Base-by-base conservation (phyloP, 1,284 basidiomycete species). In the Ganoderma sinense region DNA sequence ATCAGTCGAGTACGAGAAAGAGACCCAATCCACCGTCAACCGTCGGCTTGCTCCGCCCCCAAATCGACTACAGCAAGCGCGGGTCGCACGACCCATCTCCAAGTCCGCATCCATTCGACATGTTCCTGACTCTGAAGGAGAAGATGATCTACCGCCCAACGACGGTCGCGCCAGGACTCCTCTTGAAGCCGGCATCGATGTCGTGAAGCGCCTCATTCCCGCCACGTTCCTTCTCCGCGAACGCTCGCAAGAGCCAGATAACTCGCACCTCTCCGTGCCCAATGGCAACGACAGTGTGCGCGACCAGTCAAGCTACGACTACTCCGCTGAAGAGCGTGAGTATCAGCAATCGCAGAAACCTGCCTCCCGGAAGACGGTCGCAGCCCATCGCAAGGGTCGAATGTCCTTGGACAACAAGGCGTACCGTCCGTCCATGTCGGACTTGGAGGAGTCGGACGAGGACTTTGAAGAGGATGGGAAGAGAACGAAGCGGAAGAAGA, bases 321-420 rank as follows among this genome's bases (percentile, higher is more conserved):
- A 94, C 76, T 87, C 88, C 13, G 87, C 86, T 7, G 93, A 95
- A 77, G 92, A 95, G 75, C 84, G 84, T 61, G 89, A 90, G 33
- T 91, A 83, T 72, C 76, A 78, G 60, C 78, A 81, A 48, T 75
- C 80, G 60, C 80, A 84, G 71, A 84, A 79, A 69, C 69, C 80
- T 3, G 58, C 68, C 7, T 72, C 71, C 41, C 71, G 74, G 68
- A 79, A 72, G 71, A 76, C 76, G 72, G 75, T 76, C 60, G 78
- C 81, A 1, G 77, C 78, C 7, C 83, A 85, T 67, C 87, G 84
- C 76, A 87, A 89, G 40, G 86, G 85, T 72, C 86, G 89, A 39
- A 92, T 94, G 70, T 91, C 92, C 0, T 76, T 81, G 45, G 93
- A 94, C 78, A 93, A 94, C 80, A 92, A 91, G 77, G 92, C 93